A percentile compares a stretch with the other conserved stretches of the same genome.
Conservation (phyloP, 1,284 basidiomycete species). For the Puccinia triticina region DNA sequence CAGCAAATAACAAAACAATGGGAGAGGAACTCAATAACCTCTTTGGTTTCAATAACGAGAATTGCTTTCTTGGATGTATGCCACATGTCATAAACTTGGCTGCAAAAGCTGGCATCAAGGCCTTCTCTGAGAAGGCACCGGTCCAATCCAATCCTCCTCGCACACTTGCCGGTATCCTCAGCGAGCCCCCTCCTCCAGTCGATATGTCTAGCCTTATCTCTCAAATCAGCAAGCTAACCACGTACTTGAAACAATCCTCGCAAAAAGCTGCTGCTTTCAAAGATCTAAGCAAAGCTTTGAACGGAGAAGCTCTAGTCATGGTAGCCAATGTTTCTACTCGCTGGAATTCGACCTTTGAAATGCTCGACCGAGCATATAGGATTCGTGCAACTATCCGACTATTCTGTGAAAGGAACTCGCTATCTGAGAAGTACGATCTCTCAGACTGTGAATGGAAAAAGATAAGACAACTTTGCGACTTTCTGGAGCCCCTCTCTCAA, state of each 20-base stretch:
- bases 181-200: constrained; percentile 4
- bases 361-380: too few species aligned
- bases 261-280: background rate
- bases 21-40: too few species aligned
- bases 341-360: too few species aligned
- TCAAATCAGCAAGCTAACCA: background rate
- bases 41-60: too few species aligned
- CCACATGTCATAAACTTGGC: too few species aligned
- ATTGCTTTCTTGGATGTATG: too few species aligned
- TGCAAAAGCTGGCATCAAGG: too few species aligned
- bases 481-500: background rate
- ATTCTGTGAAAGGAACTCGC: too few species aligned
- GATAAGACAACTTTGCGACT: background rate
- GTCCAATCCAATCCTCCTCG: background rate
- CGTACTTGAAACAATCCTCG: constrained; percentile 6
- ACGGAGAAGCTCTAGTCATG: background rate
- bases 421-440: background rate
- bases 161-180: background rate
- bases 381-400: too few species aligned
- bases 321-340: background rate
- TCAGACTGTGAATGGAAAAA: background rate
- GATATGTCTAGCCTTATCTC: background rate
- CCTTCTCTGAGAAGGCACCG: background rate
- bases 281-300: background rate
- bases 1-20: too few species aligned